A percentile compares a stretch with the other conserved stretches of the same genome.
phyloP scores from a whole-genome alignment of 2,329 filamentous ascomycete genomes.

The Gnomoniopsis smithogilvyi region DNA sequence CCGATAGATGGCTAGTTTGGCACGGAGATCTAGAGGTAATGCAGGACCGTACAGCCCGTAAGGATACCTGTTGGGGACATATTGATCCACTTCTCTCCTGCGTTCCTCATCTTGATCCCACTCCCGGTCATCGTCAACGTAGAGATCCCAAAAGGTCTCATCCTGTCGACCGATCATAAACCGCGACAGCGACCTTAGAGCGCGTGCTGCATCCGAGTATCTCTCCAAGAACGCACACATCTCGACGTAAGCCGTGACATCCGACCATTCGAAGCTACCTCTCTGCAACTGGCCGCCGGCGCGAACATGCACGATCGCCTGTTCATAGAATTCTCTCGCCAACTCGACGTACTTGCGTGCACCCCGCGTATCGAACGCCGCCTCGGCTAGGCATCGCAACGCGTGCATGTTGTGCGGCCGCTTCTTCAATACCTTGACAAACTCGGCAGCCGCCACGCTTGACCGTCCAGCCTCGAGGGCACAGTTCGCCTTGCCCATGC shows the following conservation, averaged over 20 bases:
- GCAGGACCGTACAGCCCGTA: conserved; percentile 64
- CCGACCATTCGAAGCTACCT: conserved; percentile 64
- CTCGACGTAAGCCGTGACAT: conserved; percentile 82
- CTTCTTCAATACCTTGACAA: conserved; percentile 50
- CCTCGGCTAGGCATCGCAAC: conserved; percentile 54
- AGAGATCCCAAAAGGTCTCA: conserved; percentile 75
- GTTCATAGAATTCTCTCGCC: conserved; percentile 47
- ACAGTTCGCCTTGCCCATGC: conserved; percentile 57
- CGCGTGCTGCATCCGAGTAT: conserved; percentile 62
- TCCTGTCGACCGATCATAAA: conserved; percentile 76
- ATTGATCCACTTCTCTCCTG: conserved; percentile 60
- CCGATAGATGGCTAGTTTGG: conserved; percentile 82
- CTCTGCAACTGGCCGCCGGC: conserved; percentile 29
- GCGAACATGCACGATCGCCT: conserved; percentile 42
- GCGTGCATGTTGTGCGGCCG: conserved; percentile 52
- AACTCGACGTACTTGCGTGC: conserved; percentile 34
- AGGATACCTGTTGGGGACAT: conserved; percentile 51
- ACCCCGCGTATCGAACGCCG: conserved; percentile 50
- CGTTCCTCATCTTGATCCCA: conserved; percentile 77
- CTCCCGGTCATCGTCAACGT: conserved; percentile 75
- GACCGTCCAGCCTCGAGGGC: conserved; percentile 54
- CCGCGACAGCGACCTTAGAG: conserved; percentile 69
- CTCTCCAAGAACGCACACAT: conserved; percentile 65
- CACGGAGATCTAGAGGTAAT: conserved; percentile 76
- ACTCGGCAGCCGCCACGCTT: conserved; percentile 53